Evolutionary conservation across 2,329 filamentous ascomycete genomes (phyloP).

Genomic region (Epicoccum nigrum): DNA sequence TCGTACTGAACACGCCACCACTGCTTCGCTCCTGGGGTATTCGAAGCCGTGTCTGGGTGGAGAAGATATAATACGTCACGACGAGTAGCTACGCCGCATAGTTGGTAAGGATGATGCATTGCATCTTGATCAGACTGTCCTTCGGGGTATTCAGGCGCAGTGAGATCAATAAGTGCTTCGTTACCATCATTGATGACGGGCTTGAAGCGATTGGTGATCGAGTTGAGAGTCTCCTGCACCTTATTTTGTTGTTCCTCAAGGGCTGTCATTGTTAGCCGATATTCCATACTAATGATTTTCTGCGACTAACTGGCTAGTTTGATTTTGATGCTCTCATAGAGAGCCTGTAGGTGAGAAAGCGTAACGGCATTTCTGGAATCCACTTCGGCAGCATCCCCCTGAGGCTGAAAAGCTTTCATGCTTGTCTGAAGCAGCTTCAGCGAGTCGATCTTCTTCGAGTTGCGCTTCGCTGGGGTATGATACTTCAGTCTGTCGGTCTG

Average conservation of each 20-base stretch:
- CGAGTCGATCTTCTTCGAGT: constrained; percentile 43
- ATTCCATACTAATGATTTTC: background rate
- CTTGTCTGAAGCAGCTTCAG: constrained; percentile 48
- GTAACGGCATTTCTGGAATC: constrained; percentile 28
- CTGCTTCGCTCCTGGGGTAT: constrained; percentile 26
- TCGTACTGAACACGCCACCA: constrained; percentile 49
- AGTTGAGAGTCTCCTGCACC: constrained; percentile 50
- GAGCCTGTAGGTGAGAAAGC: constrained; percentile 34
- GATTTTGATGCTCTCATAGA: constrained; percentile 40
- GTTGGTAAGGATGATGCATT: constrained; percentile 56
- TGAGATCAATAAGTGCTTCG: constrained; percentile 36
- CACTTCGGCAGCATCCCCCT: constrained; percentile 14
- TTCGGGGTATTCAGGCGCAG: constrained; percentile 18
- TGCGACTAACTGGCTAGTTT: constrained; percentile 39
- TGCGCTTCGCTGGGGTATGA: constrained; percentile 35
- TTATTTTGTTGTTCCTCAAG: constrained; percentile 52
- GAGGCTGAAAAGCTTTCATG: constrained; percentile 43
- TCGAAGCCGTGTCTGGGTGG: constrained; percentile 41
- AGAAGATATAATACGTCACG: constrained; percentile 64
- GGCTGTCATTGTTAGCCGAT: constrained; percentile 38
- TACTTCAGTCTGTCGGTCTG: constrained; percentile 47
- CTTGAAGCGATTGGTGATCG: constrained; percentile 55
- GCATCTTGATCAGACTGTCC: constrained; percentile 30
- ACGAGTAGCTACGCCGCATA: constrained; percentile 64
- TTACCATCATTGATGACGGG: constrained; percentile 48